Percentiles rank a stretch among this genome's conserved stretches.
These are phyloP conservation scores for Aspergillus sclerotialis DNA, from an alignment of 2,329 filamentous ascomycete genomes.

Conservation along the genomic window DNA sequence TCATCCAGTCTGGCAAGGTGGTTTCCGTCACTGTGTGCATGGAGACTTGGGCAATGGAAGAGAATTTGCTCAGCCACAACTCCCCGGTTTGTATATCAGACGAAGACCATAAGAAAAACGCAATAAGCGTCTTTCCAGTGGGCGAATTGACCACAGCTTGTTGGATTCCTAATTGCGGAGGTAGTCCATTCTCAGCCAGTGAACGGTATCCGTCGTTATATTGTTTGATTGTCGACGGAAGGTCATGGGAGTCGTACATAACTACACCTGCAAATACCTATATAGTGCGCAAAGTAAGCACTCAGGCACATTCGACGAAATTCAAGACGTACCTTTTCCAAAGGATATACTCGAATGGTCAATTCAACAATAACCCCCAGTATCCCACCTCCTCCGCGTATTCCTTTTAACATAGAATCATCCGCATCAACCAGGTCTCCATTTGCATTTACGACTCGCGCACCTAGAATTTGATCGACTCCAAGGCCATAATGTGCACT, in stretches of 20 bases:
- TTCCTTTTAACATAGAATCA: constrained; percentile 7
- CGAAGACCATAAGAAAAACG: constrained; percentile 8
- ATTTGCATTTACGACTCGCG: constrained; percentile 7
- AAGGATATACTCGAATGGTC: constrained; percentile 10
- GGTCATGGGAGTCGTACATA: constrained; percentile 10
- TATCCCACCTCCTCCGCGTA: constrained; percentile 12
- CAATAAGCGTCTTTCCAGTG: constrained; percentile 6
- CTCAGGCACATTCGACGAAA: neutral
- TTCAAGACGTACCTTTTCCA: constrained; percentile 3
- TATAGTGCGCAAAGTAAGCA: neutral
- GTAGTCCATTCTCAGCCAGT: constrained; percentile 4
- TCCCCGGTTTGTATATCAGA: constrained; percentile 8
- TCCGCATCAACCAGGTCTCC: constrained; percentile 9
- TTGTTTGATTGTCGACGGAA: constrained; percentile 1
- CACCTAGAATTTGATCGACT: constrained; percentile 31
- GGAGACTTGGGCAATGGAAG: constrained; percentile 5
- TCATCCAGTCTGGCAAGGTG: constrained; percentile 7
- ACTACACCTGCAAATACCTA: constrained; percentile 13
- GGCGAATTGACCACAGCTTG: constrained; percentile 9
- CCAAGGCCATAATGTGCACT: constrained; percentile 24
- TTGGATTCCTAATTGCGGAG: constrained; percentile 8
- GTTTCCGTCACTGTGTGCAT: constrained; percentile 10
- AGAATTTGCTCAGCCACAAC: constrained; percentile 9
- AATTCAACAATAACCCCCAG: constrained; percentile 15
- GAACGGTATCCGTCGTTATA: constrained; percentile 10